These are phyloP conservation scores for Nicotiana tabacum DNA, from an alignment of 257 asterid genomes.

Conservation along the genomic window DNA sequence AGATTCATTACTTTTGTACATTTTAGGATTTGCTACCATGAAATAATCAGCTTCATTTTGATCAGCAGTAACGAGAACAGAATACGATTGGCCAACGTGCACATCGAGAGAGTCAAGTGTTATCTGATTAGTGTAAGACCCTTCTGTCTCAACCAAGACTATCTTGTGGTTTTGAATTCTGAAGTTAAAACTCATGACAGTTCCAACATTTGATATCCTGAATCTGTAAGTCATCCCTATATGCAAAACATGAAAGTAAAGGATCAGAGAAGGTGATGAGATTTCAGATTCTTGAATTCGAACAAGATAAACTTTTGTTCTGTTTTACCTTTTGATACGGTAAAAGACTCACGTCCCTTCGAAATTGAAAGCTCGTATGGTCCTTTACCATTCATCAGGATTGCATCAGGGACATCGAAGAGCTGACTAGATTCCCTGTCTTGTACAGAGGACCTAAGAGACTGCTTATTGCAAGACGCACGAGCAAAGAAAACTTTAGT, in stretches of 20 bases:
- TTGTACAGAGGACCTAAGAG: conserved; percentile 6
- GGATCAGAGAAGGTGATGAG: background rate
- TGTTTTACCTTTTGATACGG: conserved; percentile 39
- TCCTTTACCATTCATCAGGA: conserved; percentile 71
- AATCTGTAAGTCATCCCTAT: conserved; percentile 56
- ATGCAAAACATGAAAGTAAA: background rate
- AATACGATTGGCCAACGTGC: conserved; percentile 76
- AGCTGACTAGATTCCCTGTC: background rate
- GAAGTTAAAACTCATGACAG: conserved; percentile 52
- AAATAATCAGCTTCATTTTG: conserved; percentile 41
- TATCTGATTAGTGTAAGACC: conserved; percentile 53
- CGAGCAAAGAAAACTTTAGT: background rate
- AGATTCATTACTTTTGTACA: conserved; percentile 11
- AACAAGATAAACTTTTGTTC: background rate
- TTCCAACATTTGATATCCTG: conserved; percentile 58
- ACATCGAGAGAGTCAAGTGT: conserved; percentile 51
- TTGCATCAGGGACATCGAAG: conserved; percentile 19
- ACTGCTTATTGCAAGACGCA: background rate
- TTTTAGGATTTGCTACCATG: conserved; percentile 57
- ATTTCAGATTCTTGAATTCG: background rate
- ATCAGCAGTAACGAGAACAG: conserved; percentile 53
- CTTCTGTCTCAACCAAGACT: conserved; percentile 69
- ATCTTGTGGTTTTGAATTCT: conserved; percentile 57
- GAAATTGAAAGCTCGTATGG: conserved; percentile 29
- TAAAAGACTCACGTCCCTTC: conserved; percentile 32